Conservation (phyloP, 257 asterid genomes). For the Plantago ovata region DNA sequence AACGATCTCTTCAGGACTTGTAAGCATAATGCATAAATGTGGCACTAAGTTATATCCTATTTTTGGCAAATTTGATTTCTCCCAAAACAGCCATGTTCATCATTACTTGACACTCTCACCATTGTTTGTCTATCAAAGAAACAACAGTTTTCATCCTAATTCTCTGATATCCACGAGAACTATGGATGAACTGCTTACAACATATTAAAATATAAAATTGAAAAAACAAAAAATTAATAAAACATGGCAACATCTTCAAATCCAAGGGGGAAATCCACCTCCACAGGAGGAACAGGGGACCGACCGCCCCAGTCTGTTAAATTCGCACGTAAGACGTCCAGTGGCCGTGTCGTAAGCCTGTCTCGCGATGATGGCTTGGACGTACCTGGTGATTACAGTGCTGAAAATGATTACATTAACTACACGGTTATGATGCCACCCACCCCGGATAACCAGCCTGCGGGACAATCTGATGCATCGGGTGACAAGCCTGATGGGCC, state of each 20-base stretch:
- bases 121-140: conserved; percentile 11
- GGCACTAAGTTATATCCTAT: conserved; percentile 20
- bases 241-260: conserved; percentile 42
- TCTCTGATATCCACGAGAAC: neutral
- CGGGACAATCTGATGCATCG: conserved; percentile 26
- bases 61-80: conserved; percentile 18
- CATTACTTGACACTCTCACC: conserved; percentile 4
- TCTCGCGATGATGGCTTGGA: conserved; percentile 70
- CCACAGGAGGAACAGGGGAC: conserved; percentile 22
- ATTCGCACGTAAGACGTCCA: conserved; percentile 65
- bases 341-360: conserved; percentile 72
- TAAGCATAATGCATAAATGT: conserved; percentile 4
- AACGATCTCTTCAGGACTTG: neutral
- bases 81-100: neutral
- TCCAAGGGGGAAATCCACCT: conserved; percentile 26
- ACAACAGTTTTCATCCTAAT: neutral
- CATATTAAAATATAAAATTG: neutral
- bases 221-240: too few relatives aligned
- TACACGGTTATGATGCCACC: conserved; percentile 95
- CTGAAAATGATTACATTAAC: conserved; percentile 50
- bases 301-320: conserved; percentile 56
- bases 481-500: conserved; percentile 87
- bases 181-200: neutral
- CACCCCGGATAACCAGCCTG: conserved; percentile 92
- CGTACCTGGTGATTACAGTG: conserved; percentile 33